Base-by-base conservation (phyloP, 1,284 basidiomycete species). In the Ceratobasidium sp. region DNA sequence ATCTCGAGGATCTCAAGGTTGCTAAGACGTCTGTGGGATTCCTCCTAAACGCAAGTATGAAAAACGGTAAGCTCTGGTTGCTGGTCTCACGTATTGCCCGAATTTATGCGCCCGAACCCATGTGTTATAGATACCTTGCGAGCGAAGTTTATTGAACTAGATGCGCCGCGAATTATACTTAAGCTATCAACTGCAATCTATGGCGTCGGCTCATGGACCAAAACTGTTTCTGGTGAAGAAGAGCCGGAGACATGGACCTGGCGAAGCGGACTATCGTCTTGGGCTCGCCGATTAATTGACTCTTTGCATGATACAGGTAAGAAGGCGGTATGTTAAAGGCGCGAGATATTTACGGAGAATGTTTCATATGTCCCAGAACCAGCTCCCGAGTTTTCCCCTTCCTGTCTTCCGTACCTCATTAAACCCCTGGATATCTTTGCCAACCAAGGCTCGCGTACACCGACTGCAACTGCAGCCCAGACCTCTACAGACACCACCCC, bases 21-120 rank as follows among this genome's bases (percentile, higher is more conserved):
- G 86, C 95, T 68, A 90, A 91, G 81, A 94, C 93, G 3, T 88
- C 92, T 3, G 88, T 95, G 75, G 95, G 94, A 3, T 91, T 92
- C 7, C 85, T 96, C 35, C 83, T 96, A 65, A 96, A 96, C 81
- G 89, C 91, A 26, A 91, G 91, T 79, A 86, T 96, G 74, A 90
- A 90, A 69, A 94, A 91, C 82, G 91, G 94, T 93, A 78, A 68
- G 88, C 82, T 13, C 39, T 17, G n/a, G 65, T 39, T 54, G 56
- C 35, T 39, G 33, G 35, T 17, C 26, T 68, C 60, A 31, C 28
- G 13, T 39, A n/a, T 47, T 23, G 8, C 26, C 42, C 63, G 58
- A 23, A 74, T 51, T 63, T 51, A 74, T 74, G 63, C 76, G 39
- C 13, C 31, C 23, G 45, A 37, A 35, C 23, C 37, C 20, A 28